Evolutionary conservation across 2,329 filamentous ascomycete species (phyloP), one percentile per base, ranked within the genome.

Genomic region (Arthrobotrys conoides): DNA sequence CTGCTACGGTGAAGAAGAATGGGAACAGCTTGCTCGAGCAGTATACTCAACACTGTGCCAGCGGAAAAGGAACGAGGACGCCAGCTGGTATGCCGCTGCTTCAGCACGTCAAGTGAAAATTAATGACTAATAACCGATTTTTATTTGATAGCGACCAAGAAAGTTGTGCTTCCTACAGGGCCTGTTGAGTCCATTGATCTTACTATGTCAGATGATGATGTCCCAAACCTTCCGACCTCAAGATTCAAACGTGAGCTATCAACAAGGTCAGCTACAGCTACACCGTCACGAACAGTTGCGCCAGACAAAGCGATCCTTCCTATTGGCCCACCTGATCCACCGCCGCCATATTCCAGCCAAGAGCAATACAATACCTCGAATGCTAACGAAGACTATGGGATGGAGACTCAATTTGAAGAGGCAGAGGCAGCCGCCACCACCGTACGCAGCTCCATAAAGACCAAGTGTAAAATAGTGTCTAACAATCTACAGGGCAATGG

Each of bases 171-270:
- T 20, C 63, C 75, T 27, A 72, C 75, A 5, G 75, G 68, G 1
- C 75, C 75, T 1, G 75, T 78, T 27, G 75, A 78, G 48, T 63
- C 75, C 16, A 78, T 78, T 18, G 75, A 78, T 48, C 75, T 78
- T 27, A 78, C 75, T 10, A 44, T 72, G 16, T 78, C 75, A 18
- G 75, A 78, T 27, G 75, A 78, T 24, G 73, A 76, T 1, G 55
- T 68, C 3, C 68, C 75, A 18, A 71, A 53, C 44, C 44, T 71
- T 1, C 53, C 68, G 14, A 71, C 53, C 2, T 72, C 75, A 1
- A 63, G 68, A 33, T 46, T 69, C 14, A 65, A 61, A 30, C 53
- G 27, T 46, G 68, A 36, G 18, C 24, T 63, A 14, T 41, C 73
- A 9, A 9, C 63, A 14, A 68, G 75, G 53, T 78, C 75, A 9